phyloP scores from a whole-genome alignment of 306 rosid genomes.

The Luffa aegyptiaca region DNA sequence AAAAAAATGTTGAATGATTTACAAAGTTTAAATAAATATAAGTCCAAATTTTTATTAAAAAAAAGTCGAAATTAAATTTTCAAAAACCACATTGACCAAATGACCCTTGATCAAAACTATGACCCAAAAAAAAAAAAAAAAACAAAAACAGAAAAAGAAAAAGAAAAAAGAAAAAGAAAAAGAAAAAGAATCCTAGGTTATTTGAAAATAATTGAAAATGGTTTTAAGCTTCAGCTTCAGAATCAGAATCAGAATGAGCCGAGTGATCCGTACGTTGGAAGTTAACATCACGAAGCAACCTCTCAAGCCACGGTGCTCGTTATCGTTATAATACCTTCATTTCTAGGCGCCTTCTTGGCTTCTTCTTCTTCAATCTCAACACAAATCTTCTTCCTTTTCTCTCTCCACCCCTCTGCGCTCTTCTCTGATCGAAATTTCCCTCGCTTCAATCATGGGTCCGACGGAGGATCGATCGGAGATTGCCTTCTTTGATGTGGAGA shows the following conservation, averaged over 20 bases:
- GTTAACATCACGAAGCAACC: not conserved
- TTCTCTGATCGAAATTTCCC: not conserved
- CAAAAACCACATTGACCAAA: too few relatives aligned
- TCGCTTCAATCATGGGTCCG: conserved; percentile 21
- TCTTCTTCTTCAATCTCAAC: not conserved
- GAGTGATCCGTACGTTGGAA: not conserved
- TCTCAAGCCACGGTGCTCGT: not conserved
- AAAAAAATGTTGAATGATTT: too few relatives aligned
- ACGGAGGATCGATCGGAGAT: conserved; percentile 65
- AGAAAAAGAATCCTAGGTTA: too few relatives aligned
- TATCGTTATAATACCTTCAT: not conserved
- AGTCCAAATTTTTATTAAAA: too few relatives aligned
- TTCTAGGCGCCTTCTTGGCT: conserved; percentile 17
- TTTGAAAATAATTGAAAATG: not conserved
- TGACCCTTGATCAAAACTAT: too few relatives aligned
- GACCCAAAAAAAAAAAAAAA: too few relatives aligned
- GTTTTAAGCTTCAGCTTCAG: not conserved
- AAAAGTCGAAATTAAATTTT: too few relatives aligned
- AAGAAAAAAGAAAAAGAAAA: too few relatives aligned
- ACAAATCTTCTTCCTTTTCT: not conserved
- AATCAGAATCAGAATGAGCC: not conserved
- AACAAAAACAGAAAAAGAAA: too few relatives aligned
- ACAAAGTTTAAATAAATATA: too few relatives aligned
- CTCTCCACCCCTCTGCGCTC: not conserved
- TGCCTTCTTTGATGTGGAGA: conserved; percentile 85